A percentile compares a stretch with the other conserved stretches of the same genome.
Evolutionary conservation across 192 early-diverging fungal species (phyloP).

Genomic region (Geranomyces michiganensis): DNA sequence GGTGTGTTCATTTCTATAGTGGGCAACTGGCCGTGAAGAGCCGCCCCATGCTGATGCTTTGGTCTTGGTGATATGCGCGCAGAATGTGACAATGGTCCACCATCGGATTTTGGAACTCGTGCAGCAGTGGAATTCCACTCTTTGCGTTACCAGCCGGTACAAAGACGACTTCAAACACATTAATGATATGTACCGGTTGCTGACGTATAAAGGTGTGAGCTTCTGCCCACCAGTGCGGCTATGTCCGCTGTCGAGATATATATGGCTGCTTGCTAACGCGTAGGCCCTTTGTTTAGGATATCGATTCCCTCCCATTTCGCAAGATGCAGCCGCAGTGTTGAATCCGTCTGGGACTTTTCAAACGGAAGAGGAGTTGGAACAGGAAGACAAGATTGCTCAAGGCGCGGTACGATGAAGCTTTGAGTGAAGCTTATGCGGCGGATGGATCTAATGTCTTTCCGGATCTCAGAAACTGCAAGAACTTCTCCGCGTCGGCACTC

Average conservation of each 20-base stretch:
- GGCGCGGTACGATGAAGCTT: slow-evolving; percentile 61
- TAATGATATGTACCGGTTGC: slow-evolving; percentile 89
- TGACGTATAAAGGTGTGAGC: slow-evolving; percentile 79
- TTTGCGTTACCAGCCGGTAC: slow-evolving; percentile 85
- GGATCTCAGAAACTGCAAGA: slow-evolving; percentile 88
- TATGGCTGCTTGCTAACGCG: not conserved
- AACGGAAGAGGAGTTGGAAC: slow-evolving; percentile 92
- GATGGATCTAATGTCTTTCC: not conserved
- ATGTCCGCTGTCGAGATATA: no score
- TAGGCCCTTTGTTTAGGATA: slow-evolving; percentile 58
- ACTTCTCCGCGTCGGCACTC: slow-evolving; percentile 89
- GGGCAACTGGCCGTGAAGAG: not conserved
- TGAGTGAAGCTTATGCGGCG: slow-evolving; percentile 27
- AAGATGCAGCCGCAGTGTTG: slow-evolving; percentile 66
- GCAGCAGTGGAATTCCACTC: slow-evolving; percentile 90
- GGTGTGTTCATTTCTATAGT: slow-evolving; percentile 45
- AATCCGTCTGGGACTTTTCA: slow-evolving; percentile 68
- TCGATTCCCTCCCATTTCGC: slow-evolving; percentile 69
- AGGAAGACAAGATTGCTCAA: slow-evolving; percentile 86
- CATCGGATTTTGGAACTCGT: slow-evolving; percentile 88
- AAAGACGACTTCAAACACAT: slow-evolving; percentile 93
- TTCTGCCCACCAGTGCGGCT: not conserved
- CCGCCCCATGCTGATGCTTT: not conserved
- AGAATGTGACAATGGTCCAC: slow-evolving; percentile 69
- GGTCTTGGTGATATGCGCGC: no score